Evolutionary conservation across 345 rosid genomes (phyloP), one percentile per base, ranked within the genome.

Genomic region (Eutrema heterophyllum): DNA sequence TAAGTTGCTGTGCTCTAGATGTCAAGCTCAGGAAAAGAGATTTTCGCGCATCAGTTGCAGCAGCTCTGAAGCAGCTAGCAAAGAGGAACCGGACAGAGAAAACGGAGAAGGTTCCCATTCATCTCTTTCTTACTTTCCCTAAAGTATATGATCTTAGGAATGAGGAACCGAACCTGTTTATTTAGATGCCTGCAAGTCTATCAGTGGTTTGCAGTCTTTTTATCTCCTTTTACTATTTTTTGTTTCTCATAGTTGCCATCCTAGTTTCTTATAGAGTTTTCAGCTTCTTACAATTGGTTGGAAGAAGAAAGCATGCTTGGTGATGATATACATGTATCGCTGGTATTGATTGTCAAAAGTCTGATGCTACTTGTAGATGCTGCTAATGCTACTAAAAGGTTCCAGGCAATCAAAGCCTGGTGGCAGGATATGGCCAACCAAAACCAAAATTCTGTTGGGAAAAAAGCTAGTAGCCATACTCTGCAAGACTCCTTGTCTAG

Each of bases 361-460:
- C 14, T 44, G 36, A 62, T 68, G 56, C 58, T 53, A 59, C 49
- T 58, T 80, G 77, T 84, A 87, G 98, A 87, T 80, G 88, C 91
- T 73, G 80, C 83, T 5, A 87, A 87, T 80, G 88, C 91, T 73
- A 81, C 83, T 5, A 87, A 75, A 67, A 91, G 72, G 71, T 94
- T 91, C 79, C 86, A 80, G 75, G 91, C 91, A 39, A 86, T 94
- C 64, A 90, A 85, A 77, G 86, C 95, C 67, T 91, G 98, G 97
- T 94, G 98, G 98, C 95, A 73, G 81, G 86, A 84, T 55, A 89
- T 91, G 96, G 88, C 92, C 39, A 90, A 77, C 75, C 76, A 72
- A 72, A 88, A 81, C 76, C 78, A 70, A 50, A 81, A 13, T 39
- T 61, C 80, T 72, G 78, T 67, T 68, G 65, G 72, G n/a, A n/a